Conservation (phyloP, 2,329 filamentous ascomycete species). For the Acephala macrosclerotiorum region DNA sequence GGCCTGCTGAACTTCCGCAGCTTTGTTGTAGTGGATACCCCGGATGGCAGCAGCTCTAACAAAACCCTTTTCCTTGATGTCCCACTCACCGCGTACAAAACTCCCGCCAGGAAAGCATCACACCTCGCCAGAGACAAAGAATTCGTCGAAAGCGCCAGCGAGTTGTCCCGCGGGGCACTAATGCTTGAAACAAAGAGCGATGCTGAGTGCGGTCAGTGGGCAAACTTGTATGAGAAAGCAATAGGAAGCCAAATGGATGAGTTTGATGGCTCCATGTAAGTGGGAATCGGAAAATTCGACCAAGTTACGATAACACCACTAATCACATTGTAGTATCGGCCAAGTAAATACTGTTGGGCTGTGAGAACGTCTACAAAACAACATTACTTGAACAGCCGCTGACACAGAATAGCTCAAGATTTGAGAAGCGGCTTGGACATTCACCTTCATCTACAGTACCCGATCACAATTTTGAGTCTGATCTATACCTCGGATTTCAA, state of each 20-base stretch:
- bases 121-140: background rate
- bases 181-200: background rate
- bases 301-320: background rate
- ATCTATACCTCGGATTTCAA: background rate
- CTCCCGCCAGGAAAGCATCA: background rate
- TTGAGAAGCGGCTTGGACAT: background rate
- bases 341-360: background rate
- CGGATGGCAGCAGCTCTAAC: no score
- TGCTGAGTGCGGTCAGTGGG: background rate
- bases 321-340: background rate
- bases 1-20: conserved; percentile 14
- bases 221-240: background rate
- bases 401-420: background rate
- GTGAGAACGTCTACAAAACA: background rate
- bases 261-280: background rate
- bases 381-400: background rate
- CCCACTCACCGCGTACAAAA: background rate
- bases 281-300: background rate
- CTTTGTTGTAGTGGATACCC: conserved; percentile 9
- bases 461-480: background rate
- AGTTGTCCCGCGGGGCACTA: background rate
- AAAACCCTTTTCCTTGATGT: background rate
- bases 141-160: background rate
- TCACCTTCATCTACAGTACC: background rate
- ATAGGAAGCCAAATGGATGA: background rate